Percentiles rank a stretch among this genome's conserved stretches.
Evolutionary conservation across 2,329 filamentous ascomycete species (phyloP).

Genomic region (Pestalotiopsis sp.): DNA sequence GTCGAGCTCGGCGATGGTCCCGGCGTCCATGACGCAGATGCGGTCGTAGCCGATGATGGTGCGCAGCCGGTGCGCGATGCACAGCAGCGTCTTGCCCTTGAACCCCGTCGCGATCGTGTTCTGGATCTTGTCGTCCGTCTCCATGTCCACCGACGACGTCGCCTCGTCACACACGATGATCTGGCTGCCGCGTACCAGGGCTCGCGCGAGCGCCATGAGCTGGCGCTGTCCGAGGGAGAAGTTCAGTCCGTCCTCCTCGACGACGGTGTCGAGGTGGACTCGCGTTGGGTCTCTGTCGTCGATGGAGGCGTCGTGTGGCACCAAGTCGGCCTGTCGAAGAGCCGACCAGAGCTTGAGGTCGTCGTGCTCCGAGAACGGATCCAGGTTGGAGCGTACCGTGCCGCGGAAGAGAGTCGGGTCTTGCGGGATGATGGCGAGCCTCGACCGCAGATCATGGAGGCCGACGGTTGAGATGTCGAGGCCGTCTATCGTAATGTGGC

Average conservation of each 20-base stretch:
- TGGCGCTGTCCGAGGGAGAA: conserved; percentile 95
- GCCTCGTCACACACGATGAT: conserved; percentile 99
- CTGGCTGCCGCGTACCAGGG: conserved; percentile 81
- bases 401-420: conserved; percentile 83
- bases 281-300: conserved; percentile 47
- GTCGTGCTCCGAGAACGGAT: conserved; percentile 78
- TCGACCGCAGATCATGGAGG: conserved; percentile 73
- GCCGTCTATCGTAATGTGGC: conserved; percentile 67
- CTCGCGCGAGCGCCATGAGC: conserved; percentile 90
- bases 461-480: conserved; percentile 74
- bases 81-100: conserved; percentile 82
- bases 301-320: conserved; percentile 40
- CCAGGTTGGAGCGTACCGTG: conserved; percentile 78
- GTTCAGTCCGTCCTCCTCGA: conserved; percentile 94
- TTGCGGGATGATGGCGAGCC: conserved; percentile 82
- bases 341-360: conserved; percentile 80
- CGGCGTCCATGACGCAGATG: conserved; percentile 95
- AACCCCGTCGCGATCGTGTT: conserved; percentile 84
- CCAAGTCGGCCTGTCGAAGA: conserved; percentile 75
- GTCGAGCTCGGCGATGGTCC: conserved; percentile 84
- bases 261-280: conserved; percentile 80
- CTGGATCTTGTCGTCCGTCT: conserved; percentile 96
- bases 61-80: conserved; percentile 88
- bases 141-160: conserved; percentile 90
- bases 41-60: conserved; percentile 95